Conservation (phyloP, 2,329 filamentous ascomycete genomes). For the Calonectria naviculata region DNA sequence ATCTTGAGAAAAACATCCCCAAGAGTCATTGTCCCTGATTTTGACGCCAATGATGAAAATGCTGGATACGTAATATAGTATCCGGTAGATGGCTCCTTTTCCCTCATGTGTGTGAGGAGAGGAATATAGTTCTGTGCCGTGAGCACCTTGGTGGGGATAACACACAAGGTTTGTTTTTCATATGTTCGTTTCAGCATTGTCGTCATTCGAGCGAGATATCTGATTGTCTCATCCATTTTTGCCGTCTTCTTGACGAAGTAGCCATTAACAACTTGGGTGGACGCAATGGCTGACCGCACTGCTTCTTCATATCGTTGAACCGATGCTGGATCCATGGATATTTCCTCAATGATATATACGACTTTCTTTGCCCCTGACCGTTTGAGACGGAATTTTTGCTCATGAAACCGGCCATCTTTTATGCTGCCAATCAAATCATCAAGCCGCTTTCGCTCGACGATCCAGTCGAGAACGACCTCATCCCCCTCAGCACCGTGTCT, state of each 20-base stretch:
- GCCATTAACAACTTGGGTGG: constrained; percentile 81
- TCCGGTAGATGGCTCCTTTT: constrained; percentile 58
- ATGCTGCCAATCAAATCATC: constrained; percentile 85
- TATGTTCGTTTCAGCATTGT: constrained; percentile 74
- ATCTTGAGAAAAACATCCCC: constrained; percentile 85
- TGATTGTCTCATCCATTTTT: constrained; percentile 82
- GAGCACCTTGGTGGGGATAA: constrained; percentile 75
- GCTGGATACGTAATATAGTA: constrained; percentile 77
- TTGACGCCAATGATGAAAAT: constrained; percentile 78
- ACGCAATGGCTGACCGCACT: constrained; percentile 78
- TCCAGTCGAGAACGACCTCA: constrained; percentile 82
- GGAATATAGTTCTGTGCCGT: constrained; percentile 74
- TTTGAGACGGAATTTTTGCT: constrained; percentile 84
- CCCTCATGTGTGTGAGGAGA: constrained; percentile 68
- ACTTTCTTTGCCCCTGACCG: constrained; percentile 81
- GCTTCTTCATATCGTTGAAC: constrained; percentile 71
- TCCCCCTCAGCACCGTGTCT: constrained; percentile 70
- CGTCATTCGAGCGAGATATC: constrained; percentile 80
- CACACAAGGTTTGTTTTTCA: constrained; percentile 63
- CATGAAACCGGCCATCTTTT: constrained; percentile 84
- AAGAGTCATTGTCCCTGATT: constrained; percentile 79
- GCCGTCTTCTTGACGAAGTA: constrained; percentile 83
- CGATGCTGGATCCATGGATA: constrained; percentile 66
- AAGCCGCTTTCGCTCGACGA: constrained; percentile 83
- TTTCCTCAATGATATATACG: constrained; percentile 83